Evolutionary conservation across 345 rosid genomes (phyloP), one percentile per base, ranked within the genome.

Genomic region (Alliaria petiolata): DNA sequence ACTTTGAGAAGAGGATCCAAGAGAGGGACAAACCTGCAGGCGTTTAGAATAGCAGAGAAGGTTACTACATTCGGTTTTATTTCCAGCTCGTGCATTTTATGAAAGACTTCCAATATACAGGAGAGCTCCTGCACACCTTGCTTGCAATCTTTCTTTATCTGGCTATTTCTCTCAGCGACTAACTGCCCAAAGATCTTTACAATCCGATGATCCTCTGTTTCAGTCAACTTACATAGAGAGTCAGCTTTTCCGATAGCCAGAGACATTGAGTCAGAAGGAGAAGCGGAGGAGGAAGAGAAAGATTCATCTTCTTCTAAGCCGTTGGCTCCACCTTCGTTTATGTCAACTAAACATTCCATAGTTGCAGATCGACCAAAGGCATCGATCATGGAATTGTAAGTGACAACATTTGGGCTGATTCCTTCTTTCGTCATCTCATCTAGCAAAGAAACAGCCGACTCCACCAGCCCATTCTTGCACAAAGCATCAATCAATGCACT

Each of bases 51-150:
- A 70, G 97, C 92, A n/a, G 97, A 88, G 66, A 91, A 88, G 1
- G 97, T 91, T 57, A 91, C 95, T 6, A 91, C 97, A 75, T 91
- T 91, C 30, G 97, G 97, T 78, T 88, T 88, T 65, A 91, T 88
- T 68, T 87, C 77, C 67, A 88, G 83, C 76, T 84, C 85, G 20
- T 85, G 95, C 92, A 91, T 88, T 81, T 84, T 91, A 16, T 65
- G 88, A 69, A 91, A 87, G 71, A 87, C 84, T 69, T 79, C 89
- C 73, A 88, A 76, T 62, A 91, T 85, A 83, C 91, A 88, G 53
- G 81, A 76, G 26, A 88, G 70, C 80, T 91, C 97, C 79, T 85
- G 86, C 65, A 22, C 40, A 40, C 76, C 80, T 55, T 80, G 81
- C 35, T 81, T 45, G 63, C 61, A 54, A 30, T 79, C 87, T 64